A percentile compares a stretch with the other conserved stretches of the same genome.
Conservation (phyloP, 2,329 filamentous ascomycete genomes). For the Trichophyton rubrum region DNA sequence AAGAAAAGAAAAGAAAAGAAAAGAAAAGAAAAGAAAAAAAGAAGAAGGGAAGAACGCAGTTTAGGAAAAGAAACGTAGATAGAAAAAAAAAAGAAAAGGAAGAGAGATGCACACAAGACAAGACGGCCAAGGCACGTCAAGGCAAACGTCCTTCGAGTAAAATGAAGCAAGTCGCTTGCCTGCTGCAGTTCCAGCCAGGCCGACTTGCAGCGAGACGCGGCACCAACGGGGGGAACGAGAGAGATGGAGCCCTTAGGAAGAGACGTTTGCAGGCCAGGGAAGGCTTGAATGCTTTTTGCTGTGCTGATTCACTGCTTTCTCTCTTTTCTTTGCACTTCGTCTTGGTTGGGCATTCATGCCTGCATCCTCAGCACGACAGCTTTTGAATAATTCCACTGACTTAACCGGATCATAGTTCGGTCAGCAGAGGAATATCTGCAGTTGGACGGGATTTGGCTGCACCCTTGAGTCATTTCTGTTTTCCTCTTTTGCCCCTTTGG, state of each 20-base stretch:
- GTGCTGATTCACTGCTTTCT: conserved; percentile 25
- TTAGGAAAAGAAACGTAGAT: no score
- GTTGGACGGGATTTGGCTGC: neutral
- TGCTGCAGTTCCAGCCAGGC: conserved; percentile 12
- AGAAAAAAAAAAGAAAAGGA: no score
- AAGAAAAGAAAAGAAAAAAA: no score
- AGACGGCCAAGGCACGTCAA: neutral
- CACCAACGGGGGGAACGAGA: conserved; percentile 18
- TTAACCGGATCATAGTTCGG: neutral
- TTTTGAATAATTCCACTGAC: conserved; percentile 1
- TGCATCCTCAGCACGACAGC: conserved; percentile 15
- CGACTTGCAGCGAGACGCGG: conserved; percentile 19
- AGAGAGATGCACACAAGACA: neutral
- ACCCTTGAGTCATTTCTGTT: neutral
- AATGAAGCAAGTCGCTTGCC: conserved; percentile 4
- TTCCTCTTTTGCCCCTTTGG: neutral
- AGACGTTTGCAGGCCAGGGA: conserved; percentile 5
- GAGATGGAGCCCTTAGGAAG: neutral
- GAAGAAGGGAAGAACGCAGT: no score
- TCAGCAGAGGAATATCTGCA: neutral
- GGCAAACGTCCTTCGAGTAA: neutral
- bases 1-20: conserved; percentile 2
- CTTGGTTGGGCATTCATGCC: conserved; percentile 32
- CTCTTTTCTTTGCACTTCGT: conserved; percentile 10
- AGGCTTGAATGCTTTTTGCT: neutral